These are phyloP conservation scores for Solanum pennellii DNA, from an alignment of 257 asterid species.

Conservation along the genomic window DNA sequence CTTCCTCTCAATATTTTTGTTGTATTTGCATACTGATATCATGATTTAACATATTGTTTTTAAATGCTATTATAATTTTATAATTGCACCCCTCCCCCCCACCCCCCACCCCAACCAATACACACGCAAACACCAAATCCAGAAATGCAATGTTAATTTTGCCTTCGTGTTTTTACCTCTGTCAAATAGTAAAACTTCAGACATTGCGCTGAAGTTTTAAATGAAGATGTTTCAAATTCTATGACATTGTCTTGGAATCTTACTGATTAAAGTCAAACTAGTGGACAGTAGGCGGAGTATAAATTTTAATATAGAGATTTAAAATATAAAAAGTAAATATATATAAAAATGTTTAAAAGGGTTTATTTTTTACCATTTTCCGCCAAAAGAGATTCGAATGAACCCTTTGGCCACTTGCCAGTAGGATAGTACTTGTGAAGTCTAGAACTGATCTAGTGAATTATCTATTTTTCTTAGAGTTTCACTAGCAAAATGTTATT, in stretches of 20 bases:
- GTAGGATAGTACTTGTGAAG: not conserved
- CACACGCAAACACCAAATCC: not conserved
- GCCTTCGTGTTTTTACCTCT: not conserved
- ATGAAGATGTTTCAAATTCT: not conserved
- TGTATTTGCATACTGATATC: not conserved
- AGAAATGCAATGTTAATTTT: not conserved
- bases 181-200: not conserved
- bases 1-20: not conserved
- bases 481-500: not conserved
- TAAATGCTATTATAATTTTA: not conserved
- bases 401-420: not conserved
- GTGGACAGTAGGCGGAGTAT: not conserved
- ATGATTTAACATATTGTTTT: not conserved
- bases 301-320: too few species aligned
- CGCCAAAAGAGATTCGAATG: not conserved
- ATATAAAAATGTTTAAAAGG: too few species aligned
- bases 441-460: not conserved
- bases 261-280: not conserved
- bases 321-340: too few species aligned
- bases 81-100: not conserved
- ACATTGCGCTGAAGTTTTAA: not conserved
- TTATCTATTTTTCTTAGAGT: not conserved
- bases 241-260: not conserved
- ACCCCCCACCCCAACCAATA: too few species aligned
- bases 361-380: too few species aligned